Conservation (phyloP, 805 yeast species). For the Candida arabinofermentans region DNA sequence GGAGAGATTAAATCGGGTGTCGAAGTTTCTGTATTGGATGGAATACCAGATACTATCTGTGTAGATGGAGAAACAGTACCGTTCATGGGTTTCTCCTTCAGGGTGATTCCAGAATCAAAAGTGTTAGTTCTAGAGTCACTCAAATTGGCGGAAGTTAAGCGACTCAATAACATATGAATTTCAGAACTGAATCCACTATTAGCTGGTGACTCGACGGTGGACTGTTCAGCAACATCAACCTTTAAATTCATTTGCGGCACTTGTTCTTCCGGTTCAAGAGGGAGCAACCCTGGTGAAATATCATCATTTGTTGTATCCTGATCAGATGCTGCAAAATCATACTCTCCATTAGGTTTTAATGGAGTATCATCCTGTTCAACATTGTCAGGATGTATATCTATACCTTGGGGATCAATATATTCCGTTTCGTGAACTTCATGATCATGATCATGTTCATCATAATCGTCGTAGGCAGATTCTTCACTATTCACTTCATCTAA, state of each 20-base stretch:
- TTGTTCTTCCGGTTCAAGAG: slow-evolving; percentile 2
- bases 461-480: background rate
- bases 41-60: no score
- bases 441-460: background rate
- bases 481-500: background rate
- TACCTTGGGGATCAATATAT: slow-evolving; percentile 1
- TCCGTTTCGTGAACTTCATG: slow-evolving; percentile 1
- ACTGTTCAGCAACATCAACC: background rate
- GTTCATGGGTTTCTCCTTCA: slow-evolving; percentile 3
- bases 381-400: background rate
- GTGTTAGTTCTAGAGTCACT: slow-evolving; percentile 12
- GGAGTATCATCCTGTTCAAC: slow-evolving; percentile 3
- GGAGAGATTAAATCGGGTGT: no score
- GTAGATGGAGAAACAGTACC: background rate
- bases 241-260: background rate
- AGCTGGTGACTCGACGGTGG: background rate
- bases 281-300: slow-evolving; percentile 10
- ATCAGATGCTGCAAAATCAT: slow-evolving; percentile 11
- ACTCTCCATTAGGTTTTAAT: slow-evolving; percentile 8
- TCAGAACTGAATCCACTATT: slow-evolving; percentile 10
- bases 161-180: slow-evolving; percentile 7
- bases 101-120: slow-evolving; percentile 12
- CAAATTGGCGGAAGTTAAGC: background rate
- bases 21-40: no score
- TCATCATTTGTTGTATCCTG: slow-evolving; percentile 14